Conservation (phyloP, 192 early-diverging fungal genomes). For the Paraglomus occultum region DNA sequence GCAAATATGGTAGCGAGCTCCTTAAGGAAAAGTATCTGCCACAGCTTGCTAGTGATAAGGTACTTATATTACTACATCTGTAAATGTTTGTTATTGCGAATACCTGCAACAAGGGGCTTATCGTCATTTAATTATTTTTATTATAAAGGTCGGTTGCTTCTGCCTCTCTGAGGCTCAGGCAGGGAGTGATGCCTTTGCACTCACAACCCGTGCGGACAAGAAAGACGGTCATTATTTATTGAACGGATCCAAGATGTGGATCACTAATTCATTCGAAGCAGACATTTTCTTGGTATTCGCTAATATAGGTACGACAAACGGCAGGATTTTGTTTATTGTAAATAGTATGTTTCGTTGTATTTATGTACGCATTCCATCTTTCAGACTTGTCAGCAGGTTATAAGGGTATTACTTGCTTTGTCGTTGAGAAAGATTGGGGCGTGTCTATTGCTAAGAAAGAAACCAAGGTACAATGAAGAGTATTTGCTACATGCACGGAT, state of each 20-base stretch:
- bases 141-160: conserved; percentile 81
- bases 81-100: conserved; percentile 32
- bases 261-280: conserved; percentile 94
- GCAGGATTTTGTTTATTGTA: not conserved
- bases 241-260: conserved; percentile 92
- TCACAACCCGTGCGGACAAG: conserved; percentile 81
- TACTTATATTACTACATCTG: conserved; percentile 9
- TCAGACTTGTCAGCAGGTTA: conserved; percentile 84
- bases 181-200: conserved; percentile 92
- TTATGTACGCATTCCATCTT: not conserved
- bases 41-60: conserved; percentile 70
- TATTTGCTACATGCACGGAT: too few species aligned
- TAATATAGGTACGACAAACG: conserved; percentile 63
- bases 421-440: conserved; percentile 91
- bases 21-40: conserved; percentile 85
- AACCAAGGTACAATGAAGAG: conserved; percentile 62
- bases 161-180: conserved; percentile 91
- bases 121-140: not conserved
- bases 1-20: conserved; percentile 71
- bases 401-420: conserved; percentile 97
- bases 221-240: conserved; percentile 88
- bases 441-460: conserved; percentile 95
- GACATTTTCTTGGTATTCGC: conserved; percentile 98
- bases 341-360: not conserved
- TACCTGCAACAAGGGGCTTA: not conserved